Percentiles rank a stretch among this genome's conserved stretches.
These are phyloP conservation scores for Syzygium syzygioides DNA, from an alignment of 441 rosid species.

Conservation along the genomic window DNA sequence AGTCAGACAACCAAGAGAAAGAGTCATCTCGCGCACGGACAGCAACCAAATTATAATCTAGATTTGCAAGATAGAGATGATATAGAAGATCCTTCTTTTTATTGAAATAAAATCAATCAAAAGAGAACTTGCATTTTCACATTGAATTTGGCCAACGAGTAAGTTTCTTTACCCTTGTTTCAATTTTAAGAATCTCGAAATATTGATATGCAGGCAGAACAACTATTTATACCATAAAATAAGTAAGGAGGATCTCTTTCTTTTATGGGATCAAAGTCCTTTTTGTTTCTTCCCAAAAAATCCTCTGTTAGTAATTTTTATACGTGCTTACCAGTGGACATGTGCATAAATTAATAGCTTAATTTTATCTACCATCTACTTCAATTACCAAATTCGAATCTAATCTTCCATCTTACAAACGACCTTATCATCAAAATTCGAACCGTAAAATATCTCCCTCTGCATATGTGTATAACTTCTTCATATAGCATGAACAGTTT, in stretches of 20 bases:
- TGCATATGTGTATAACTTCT: not conserved
- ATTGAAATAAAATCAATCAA: not conserved
- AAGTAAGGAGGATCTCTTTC: not conserved
- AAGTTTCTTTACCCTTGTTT: not conserved
- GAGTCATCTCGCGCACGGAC: not conserved
- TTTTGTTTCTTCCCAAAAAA: not conserved
- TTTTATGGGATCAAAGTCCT: not conserved
- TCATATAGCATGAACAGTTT: rapidly evolving
- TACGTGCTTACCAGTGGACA: too few relatives aligned
- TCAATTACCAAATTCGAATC: not conserved
- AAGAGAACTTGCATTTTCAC: not conserved
- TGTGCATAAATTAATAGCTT: not conserved
- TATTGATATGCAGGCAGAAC: not conserved
- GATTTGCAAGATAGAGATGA: not conserved
- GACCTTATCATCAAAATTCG: not conserved
- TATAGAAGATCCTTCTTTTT: too few relatives aligned
- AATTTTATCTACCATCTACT: not conserved
- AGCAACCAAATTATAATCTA: not conserved
- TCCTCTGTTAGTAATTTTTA: not conserved
- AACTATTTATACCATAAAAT: rapidly evolving
- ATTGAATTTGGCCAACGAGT: not conserved
- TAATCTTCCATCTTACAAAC: not conserved
- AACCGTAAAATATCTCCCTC: not conserved
- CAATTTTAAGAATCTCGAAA: not conserved
- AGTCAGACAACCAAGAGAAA: not conserved